Conservation (phyloP, 768 basidiomycete species). For the Xerocomellus chrysenteron region DNA sequence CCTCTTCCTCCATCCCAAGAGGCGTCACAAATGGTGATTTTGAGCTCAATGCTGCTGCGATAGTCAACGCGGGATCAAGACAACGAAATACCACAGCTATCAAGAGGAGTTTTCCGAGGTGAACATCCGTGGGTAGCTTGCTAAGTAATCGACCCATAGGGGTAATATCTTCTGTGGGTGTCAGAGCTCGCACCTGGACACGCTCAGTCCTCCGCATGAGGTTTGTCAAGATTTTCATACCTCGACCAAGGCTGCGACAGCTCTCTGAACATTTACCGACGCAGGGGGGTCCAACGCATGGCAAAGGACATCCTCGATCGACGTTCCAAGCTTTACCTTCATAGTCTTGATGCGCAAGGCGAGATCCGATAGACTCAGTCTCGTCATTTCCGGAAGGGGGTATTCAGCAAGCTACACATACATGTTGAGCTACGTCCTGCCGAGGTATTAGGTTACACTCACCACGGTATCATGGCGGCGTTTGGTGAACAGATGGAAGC, state of each 20-base stretch:
- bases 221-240: constrained; percentile 35
- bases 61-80: constrained; percentile 94
- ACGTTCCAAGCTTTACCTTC: constrained; percentile 78
- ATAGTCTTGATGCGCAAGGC: constrained; percentile 92
- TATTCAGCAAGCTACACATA: constrained; percentile 73
- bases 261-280: constrained; percentile 83
- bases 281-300: constrained; percentile 88
- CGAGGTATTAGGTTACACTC: constrained; percentile 8
- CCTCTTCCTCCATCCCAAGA: constrained; percentile 83
- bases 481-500: constrained; percentile 96
- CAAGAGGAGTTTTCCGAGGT: constrained; percentile 90
- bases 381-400: constrained; percentile 93
- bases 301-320: constrained; percentile 88
- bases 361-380: constrained; percentile 88
- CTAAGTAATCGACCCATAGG: constrained; percentile 89
- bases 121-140: constrained; percentile 93
- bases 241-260: constrained; percentile 89
- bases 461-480: constrained; percentile 79
- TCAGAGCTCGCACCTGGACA: constrained; percentile 79
- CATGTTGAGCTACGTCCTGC: not conserved
- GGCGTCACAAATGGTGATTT: constrained; percentile 94
- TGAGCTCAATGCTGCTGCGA: constrained; percentile 87
- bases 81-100: constrained; percentile 84
- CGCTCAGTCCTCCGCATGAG: not conserved
- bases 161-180: constrained; percentile 84